Evolutionary conservation across 2,329 filamentous ascomycete species (phyloP), one percentile per base, ranked within the genome.

Genomic region (Pseudogymnoascus sp.): DNA sequence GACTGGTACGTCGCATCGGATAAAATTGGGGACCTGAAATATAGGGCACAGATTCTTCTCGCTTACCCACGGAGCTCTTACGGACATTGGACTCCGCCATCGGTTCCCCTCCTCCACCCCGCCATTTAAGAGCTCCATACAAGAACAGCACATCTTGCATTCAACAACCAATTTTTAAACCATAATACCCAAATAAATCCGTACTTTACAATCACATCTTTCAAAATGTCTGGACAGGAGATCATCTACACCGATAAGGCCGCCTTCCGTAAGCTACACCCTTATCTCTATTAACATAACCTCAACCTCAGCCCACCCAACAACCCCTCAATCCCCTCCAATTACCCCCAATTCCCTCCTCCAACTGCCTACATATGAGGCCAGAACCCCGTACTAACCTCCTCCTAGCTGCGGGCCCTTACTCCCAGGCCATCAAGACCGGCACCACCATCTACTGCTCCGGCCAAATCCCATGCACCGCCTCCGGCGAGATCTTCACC

Each of bases 391-490:
- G 23, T 65, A 54, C 34, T 62, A 64, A 60, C 25, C 2, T 14
- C 14, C 11, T 64, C 64, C 19, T 1, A 36, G 66, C 51, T 54
- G 65, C 71, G 86, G 83, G 60, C 34, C 60, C 60, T 39, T 61
- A 61, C 60, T 86, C 84, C 69, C 85, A 87, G 73, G 85, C 85
- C 72, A 83, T 88, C 77, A 61, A 61, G 60, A 87, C 85, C 65
- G 80, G 85, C 25, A 79, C 77, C 63, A 83, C 84, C 73, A 86
- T 88, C 78, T 88, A 87, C 80, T 86, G 83, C 80, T 88, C 85
- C 8, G 85, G 85, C 67, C 84, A 74, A 67, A 74, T 75, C 37
- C 73, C 73, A 21, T 73, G 69, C 67, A 70, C 64, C 10, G 41
- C 71, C 4, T 51, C 66, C 34, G 73, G 73, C 63, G 69, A 69